phyloP scores from a whole-genome alignment of 768 basidiomycete species.

The Suillus luteus region DNA sequence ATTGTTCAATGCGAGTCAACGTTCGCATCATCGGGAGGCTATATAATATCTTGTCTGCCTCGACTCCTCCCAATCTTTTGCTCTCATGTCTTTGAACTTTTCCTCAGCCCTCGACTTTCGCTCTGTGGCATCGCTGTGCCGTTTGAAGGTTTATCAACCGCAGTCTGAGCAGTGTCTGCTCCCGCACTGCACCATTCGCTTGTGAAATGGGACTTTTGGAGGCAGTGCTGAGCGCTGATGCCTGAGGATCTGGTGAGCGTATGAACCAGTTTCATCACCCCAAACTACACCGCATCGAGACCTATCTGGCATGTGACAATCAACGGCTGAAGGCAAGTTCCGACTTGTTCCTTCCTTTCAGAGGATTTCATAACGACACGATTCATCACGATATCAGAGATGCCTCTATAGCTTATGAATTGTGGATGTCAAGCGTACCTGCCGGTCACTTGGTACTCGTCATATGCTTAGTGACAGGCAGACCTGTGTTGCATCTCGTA shows the following conservation, averaged over 20 bases:
- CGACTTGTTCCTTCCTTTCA: neutral
- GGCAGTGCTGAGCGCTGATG: no score
- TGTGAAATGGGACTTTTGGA: neutral
- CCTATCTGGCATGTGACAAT: neutral
- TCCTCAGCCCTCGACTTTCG: neutral
- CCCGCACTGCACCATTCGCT: neutral
- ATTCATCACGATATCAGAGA: neutral
- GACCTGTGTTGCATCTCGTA: neutral
- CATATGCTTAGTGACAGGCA: neutral
- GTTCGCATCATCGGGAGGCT: neutral
- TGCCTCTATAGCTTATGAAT: neutral
- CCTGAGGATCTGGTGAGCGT: neutral
- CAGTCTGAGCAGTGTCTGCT: neutral
- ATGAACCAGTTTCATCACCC: neutral
- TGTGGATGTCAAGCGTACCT: neutral
- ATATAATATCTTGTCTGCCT: neutral
- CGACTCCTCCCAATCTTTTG: neutral
- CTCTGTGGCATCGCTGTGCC: neutral
- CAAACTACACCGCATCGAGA: neutral
- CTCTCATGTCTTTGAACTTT: neutral
- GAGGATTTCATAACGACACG: neutral
- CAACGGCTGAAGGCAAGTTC: neutral
- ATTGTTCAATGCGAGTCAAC: constrained; percentile 3
- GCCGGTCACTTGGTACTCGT: neutral
- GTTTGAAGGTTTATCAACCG: neutral